These are phyloP conservation scores for Graphiopsis chlorocephala DNA, from an alignment of 2,329 filamentous ascomycete genomes.

Conservation along the genomic window DNA sequence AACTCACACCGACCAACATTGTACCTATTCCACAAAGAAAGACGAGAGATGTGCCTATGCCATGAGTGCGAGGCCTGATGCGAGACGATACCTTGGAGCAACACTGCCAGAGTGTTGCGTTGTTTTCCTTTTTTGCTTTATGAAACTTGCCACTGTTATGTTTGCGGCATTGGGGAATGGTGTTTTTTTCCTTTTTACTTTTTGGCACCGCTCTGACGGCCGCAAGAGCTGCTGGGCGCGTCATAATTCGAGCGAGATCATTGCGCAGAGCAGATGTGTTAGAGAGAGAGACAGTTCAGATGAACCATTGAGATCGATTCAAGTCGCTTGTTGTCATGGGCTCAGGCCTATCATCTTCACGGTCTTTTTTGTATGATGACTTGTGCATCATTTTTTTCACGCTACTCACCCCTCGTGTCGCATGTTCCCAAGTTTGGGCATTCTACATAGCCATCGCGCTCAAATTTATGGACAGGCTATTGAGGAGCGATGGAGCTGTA, in stretches of 20 bases:
- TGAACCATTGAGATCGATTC: not conserved
- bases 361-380: not conserved
- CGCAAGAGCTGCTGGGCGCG: not conserved
- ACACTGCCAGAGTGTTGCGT: constrained; percentile 9
- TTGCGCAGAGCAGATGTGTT: not conserved
- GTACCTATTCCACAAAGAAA: not conserved
- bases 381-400: not conserved
- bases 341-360: not conserved
- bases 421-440: not conserved
- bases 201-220: not conserved
- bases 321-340: not conserved
- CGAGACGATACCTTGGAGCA: constrained; percentile 15
- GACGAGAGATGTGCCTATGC: not conserved
- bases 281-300: constrained; percentile 1
- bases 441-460: not conserved
- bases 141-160: constrained; percentile 6
- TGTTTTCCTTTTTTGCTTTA: constrained; percentile 5
- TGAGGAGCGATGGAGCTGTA: not conserved
- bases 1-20: not conserved
- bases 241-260: constrained; percentile 56
- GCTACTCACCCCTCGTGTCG: not conserved
- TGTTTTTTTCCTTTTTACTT: constrained; percentile 3
- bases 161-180: constrained; percentile 16
- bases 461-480: not conserved
- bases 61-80: not conserved